Base-by-base conservation (phyloP, 768 basidiomycete species). In the Crucibulum laeve region DNA sequence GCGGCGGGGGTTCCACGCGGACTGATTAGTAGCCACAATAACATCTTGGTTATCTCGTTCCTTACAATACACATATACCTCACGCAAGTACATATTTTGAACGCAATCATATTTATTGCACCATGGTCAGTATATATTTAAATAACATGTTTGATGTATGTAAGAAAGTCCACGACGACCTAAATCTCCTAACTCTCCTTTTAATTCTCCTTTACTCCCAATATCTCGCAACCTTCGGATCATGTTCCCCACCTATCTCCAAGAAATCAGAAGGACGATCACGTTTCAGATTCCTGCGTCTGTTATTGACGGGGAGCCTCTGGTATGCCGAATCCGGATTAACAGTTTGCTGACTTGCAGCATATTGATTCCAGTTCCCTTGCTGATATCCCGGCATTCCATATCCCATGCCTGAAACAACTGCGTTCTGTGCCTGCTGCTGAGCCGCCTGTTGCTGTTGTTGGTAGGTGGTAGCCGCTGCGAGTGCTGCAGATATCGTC, bases 281-380 rank as follows among this genome's bases (percentile, higher is more conserved):
- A 6, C 89, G 76, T 63, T 92, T 91, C 51, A 87, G 55, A 52
- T 80, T 81, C 56, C 86, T 69, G 42, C 89, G 75, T 46, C 89
- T 74, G 54, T 87, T 89, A 55, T 91, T 91, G 42, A 92, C 64
- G 23, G 89, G 89, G 38, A 90, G 57, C 25, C 90, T 74, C 59
- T 92, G 90, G 59, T 92, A 91, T n/a, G 89, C 85, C 4, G 88
- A 91, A 49, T 91, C 89, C 55, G 82, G 80, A 4, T 74, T 72
- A 40, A 75, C 74, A 23, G 76, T 73, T 58, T 87, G 84, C 54
- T 87, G 84, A 48, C 76, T 79, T 36, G 71, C n/a, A n/a, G n/a
- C 52, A 58, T 74, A 86, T 45, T 73, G 71, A 52, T 70, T 73
- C n/a, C n/a, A n/a, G n/a, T 49, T 68, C 64, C 68, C 64, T 69